Evolutionary conservation across 768 basidiomycete species (phyloP), one percentile per base, ranked within the genome.

Genomic region (Mycena galopus): DNA sequence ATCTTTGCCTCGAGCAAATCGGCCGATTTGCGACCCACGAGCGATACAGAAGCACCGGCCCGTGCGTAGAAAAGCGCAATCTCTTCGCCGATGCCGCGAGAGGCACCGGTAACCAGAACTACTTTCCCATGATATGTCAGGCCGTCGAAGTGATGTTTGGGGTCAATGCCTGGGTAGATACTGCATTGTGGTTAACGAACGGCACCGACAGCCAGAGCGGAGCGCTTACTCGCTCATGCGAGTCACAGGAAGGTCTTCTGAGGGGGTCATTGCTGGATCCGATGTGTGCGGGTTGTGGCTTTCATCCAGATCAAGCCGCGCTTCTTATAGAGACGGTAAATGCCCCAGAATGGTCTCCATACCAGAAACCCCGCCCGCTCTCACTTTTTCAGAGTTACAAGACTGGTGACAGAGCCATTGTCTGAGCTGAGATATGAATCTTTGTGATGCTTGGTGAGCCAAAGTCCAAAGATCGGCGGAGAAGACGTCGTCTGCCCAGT

Each of bases 161-260:
- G 79, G 56, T 78, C 77, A 17, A 82, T 80, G 21, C 74, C 77
- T 0, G 79, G 77, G 65, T 81, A 81, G 42, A 76, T 67, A 25
- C 73, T 75, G n/a, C 12, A 12, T 29, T 14, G 39, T 23, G 29
- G n/a, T 35, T 10, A 59, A 19, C 23, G 5, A 60, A 39, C 37
- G 1, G 11, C n/a, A 25, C 2, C 16, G 2, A 33, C 17, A 21
- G 47, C 21, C 14, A 8, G 21, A 17, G 4, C 33, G 25, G 2
- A 30, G 17, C 2, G 29, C 61, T n/a, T 27, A 69, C 68, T 69
- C 67, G 60, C 30, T 69, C 67, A 62, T 69, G 16, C 67, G 67
- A 21, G 67, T 62, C 27, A 69, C 68, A 1, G 68, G 68, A 21
- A 69, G 68, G 27, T 69, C 61, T 63, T 69, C 68, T 9, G 68